Evolutionary conservation across 1,139 yeast species (phyloP).

Genomic region (Kluyveromyces sp.): DNA sequence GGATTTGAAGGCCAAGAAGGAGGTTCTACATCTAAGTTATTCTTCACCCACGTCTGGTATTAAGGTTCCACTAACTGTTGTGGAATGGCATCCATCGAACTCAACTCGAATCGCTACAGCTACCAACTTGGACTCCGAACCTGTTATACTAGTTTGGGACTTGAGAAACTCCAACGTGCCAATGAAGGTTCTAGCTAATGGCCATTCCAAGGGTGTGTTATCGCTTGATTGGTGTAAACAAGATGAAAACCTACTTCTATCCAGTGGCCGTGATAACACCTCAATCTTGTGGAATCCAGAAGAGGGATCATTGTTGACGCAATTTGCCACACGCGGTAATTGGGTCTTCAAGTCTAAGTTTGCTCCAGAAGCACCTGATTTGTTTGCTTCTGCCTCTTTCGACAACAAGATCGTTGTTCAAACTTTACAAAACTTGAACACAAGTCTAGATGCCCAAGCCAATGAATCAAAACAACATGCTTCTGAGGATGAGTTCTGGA

Average conservation of each 20-base stretch:
- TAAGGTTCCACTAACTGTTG: constrained; percentile 59
- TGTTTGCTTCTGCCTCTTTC: constrained; percentile 88
- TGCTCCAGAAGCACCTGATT: constrained; percentile 82
- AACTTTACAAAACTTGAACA: constrained; percentile 63
- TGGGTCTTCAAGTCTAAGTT: constrained; percentile 89
- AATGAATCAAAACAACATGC: constrained; percentile 25
- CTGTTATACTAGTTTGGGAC: constrained; percentile 87
- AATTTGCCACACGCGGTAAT: constrained; percentile 85
- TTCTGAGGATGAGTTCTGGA: constrained; percentile 82
- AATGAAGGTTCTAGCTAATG: constrained; percentile 51
- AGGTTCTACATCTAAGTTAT: constrained; percentile 75
- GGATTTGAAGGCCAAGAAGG: constrained; percentile 85
- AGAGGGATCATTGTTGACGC: constrained; percentile 59
- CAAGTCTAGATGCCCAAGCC: constrained; percentile 32
- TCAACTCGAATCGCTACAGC: constrained; percentile 86
- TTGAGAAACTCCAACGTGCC: constrained; percentile 89
- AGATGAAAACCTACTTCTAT: constrained; percentile 69
- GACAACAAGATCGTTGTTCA: constrained; percentile 83
- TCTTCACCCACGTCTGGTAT: constrained; percentile 39
- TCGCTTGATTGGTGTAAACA: constrained; percentile 90
- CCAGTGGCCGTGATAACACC: constrained; percentile 88
- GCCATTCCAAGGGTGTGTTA: constrained; percentile 83
- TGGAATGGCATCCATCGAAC: constrained; percentile 79
- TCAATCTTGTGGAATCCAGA: constrained; percentile 88
- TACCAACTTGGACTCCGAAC: constrained; percentile 71